Conservation (phyloP, 2,329 filamentous ascomycete genomes). For the Fusarium sp. region DNA sequence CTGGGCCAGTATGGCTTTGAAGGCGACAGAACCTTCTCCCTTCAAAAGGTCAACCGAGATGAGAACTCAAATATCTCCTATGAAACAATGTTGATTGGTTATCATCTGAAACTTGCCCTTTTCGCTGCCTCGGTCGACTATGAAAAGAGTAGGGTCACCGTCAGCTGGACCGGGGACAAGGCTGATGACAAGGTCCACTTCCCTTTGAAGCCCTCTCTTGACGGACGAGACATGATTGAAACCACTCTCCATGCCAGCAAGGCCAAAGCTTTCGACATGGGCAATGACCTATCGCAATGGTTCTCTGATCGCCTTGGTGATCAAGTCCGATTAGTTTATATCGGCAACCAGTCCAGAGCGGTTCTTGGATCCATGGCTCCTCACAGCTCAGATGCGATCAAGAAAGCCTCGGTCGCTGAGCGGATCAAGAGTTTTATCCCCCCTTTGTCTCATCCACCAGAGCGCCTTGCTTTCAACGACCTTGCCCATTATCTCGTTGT, state of each 20-base stretch:
- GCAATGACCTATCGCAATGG: slow-evolving; percentile 35
- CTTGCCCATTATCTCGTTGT: slow-evolving; percentile 45
- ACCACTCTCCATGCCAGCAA: slow-evolving; percentile 35
- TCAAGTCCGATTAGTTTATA: slow-evolving; percentile 38
- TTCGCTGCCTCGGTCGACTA: slow-evolving; percentile 33
- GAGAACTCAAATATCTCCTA: not conserved
- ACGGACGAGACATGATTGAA: slow-evolving; percentile 1
- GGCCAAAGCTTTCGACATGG: slow-evolving; percentile 43
- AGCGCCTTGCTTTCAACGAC: slow-evolving; percentile 38
- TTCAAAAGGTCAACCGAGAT: slow-evolving; percentile 38
- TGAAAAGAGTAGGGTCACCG: not conserved
- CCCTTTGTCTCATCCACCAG: slow-evolving; percentile 14
- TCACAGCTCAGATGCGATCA: slow-evolving; percentile 38
- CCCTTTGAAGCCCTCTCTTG: slow-evolving; percentile 21
- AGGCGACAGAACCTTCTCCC: slow-evolving; percentile 43
- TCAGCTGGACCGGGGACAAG: not conserved
- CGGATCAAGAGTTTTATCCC: slow-evolving; percentile 18
- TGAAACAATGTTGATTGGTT: slow-evolving; percentile 45
- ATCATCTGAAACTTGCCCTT: slow-evolving; percentile 37
- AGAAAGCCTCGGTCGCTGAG: slow-evolving; percentile 5
- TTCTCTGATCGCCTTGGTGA: slow-evolving; percentile 38
- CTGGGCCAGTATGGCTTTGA: slow-evolving; percentile 35
- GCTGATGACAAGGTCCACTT: slow-evolving; percentile 18
- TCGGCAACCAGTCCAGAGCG: slow-evolving; percentile 41
- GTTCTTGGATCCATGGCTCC: slow-evolving; percentile 44